A percentile compares a stretch with the other conserved stretches of the same genome.
phyloP scores from a whole-genome alignment of 441 rosid species.

The Adansonia grandidieri region DNA sequence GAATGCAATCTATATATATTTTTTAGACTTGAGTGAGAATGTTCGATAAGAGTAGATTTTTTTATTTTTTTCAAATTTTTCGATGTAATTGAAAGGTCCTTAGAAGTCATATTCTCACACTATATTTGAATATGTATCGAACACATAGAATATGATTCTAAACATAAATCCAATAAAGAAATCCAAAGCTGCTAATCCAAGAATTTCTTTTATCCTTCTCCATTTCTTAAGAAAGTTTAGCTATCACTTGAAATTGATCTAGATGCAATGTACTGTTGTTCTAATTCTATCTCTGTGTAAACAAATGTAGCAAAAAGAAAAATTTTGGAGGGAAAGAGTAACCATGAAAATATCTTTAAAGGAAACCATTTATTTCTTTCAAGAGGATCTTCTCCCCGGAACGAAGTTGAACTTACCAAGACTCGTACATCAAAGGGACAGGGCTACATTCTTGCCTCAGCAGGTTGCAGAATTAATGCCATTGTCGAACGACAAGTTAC shows the following conservation, averaged over 20 bases:
- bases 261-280: neutral
- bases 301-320: neutral
- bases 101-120: too few relatives aligned
- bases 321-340: too few relatives aligned
- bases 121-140: too few relatives aligned
- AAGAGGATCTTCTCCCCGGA: neutral
- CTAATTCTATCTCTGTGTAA: neutral
- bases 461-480: neutral
- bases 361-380: conserved; percentile 1
- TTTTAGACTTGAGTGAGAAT: too few relatives aligned
- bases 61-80: too few relatives aligned
- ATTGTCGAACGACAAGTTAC: conserved; percentile 3
- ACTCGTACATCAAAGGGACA: neutral
- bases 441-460: neutral
- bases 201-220: too few relatives aligned
- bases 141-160: too few relatives aligned
- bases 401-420: neutral
- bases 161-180: neutral
- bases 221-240: neutral
- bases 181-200: neutral
- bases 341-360: neutral
- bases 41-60: too few relatives aligned
- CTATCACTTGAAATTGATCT: neutral
- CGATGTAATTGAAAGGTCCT: too few relatives aligned
- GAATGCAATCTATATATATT: too few relatives aligned